phyloP scores from a whole-genome alignment of 2,329 filamentous ascomycete species.

The Colletotrichum costaricense region DNA sequence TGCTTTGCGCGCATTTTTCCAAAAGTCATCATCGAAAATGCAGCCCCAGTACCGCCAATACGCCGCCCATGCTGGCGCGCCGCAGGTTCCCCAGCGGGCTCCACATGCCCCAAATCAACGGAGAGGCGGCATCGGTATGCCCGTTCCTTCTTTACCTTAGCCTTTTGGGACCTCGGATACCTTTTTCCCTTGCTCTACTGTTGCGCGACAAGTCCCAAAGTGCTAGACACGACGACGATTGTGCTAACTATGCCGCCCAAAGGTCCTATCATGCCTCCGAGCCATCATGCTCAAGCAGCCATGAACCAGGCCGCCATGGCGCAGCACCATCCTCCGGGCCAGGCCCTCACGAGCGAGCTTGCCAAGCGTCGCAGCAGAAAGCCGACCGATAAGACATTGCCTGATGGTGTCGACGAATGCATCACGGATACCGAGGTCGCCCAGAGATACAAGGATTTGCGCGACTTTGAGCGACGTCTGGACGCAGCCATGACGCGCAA shows the following conservation, averaged over 20 bases:
- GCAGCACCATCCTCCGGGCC: constrained; percentile 60
- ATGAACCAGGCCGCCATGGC: constrained; percentile 65
- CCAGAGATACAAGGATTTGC: constrained; percentile 84
- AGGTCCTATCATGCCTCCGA: constrained; percentile 69
- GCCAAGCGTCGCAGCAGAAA: constrained; percentile 84
- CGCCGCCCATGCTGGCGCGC: constrained; percentile 41
- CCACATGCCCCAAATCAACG: constrained; percentile 60
- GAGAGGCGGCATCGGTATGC: constrained; percentile 65
- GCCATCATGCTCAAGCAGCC: constrained; percentile 61
- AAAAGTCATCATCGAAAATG: constrained; percentile 51
- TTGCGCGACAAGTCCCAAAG: neutral
- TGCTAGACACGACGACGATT: neutral
- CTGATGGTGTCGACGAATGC: constrained; percentile 87
- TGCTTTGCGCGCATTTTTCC: neutral
- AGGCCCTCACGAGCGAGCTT: constrained; percentile 56
- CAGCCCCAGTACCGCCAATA: constrained; percentile 65
- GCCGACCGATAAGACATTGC: constrained; percentile 94
- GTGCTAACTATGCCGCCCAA: constrained; percentile 28
- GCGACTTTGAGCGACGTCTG: constrained; percentile 87
- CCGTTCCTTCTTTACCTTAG: constrained; percentile 27
- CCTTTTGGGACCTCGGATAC: neutral
- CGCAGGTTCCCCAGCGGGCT: constrained; percentile 59
- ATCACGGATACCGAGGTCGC: constrained; percentile 78
- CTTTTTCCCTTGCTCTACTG: neutral
- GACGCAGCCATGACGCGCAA: constrained; percentile 97